Evolutionary conservation across 768 basidiomycete genomes (phyloP), one percentile per base, ranked within the genome.

Genomic region (Filobasidium wieringae): DNA sequence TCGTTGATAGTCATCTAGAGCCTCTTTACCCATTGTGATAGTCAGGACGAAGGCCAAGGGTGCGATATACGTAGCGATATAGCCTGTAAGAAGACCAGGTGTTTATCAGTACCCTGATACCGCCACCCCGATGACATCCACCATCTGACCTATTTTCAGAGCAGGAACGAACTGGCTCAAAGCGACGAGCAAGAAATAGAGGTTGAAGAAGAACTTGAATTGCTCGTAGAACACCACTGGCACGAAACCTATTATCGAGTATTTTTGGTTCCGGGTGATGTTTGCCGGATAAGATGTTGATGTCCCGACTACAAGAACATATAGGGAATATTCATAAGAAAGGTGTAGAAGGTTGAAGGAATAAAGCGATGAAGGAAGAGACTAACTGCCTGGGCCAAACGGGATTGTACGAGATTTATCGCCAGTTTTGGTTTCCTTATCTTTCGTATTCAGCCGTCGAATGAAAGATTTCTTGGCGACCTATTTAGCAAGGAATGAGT

Each of bases 141-240:
- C 1, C 3, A 77, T 82, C 45, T 53, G n/a, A 89, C 91, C 92
- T 59, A 95, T 99, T 77, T 90, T 91, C 59, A 99, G 81, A 0
- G 91, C 87, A 14, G 95, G 95, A 17, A 99, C 77, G 69, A 99
- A 95, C 74, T 97, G 95, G 8, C 87, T 90, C 7, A 97, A 79
- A 0, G 95, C 95, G 34, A 99, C 95, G 24, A 97, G 84, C 11
- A 97, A 81, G 71, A 99, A 99, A 74, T 97, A 99, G 7, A 96
- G 80, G 71, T 97, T 99, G 82, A 95, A 97, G 78, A 99, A 99
- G 79, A 93, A 96, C 75, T 96, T 97, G 84, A 97, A 99, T 72
- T 97, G 93, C 73, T 97, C 92, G 74, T 96, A 97, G 72, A 97
- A 82, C 43, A 97, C 92, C 63, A 96, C 81, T 2, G 95, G 95